These are phyloP conservation scores for Odontarrhena argentea DNA, from an alignment of 345 rosid genomes.

Conservation along the genomic window DNA sequence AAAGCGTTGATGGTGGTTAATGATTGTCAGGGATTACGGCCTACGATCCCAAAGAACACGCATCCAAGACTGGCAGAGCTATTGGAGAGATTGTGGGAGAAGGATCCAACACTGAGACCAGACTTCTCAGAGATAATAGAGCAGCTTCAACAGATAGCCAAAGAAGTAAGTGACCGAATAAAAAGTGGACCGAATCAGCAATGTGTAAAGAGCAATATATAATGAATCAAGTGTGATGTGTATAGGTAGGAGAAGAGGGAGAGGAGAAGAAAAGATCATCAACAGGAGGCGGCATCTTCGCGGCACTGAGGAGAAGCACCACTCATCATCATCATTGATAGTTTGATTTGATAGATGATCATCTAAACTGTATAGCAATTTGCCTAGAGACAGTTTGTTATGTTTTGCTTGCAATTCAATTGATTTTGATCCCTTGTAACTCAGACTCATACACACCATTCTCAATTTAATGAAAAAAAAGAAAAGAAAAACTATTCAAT, in stretches of 20 bases:
- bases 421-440: conserved; percentile 20
- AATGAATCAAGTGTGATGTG: neutral
- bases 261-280: conserved; percentile 73
- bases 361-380: conserved; percentile 23
- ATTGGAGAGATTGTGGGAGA: conserved; percentile 81
- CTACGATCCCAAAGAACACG: conserved; percentile 71
- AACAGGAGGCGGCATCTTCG: conserved; percentile 67
- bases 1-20: neutral
- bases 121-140: conserved; percentile 78
- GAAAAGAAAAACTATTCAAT: too few relatives aligned
- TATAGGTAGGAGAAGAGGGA: conserved; percentile 68
- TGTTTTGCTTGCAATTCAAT: conserved; percentile 13
- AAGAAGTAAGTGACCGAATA: conserved; percentile 56
- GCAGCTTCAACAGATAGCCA: conserved; percentile 64
- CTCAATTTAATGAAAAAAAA: too few relatives aligned
- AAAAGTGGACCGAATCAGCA: too few relatives aligned
- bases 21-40: conserved; percentile 68
- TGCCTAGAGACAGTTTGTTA: conserved; percentile 5
- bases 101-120: conserved; percentile 85
- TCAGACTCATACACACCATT: neutral
- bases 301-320: conserved; percentile 74
- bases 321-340: conserved; percentile 45
- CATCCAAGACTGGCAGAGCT: conserved; percentile 66
- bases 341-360: conserved; percentile 5
- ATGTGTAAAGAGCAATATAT: neutral